Evolutionary conservation across 148 eudicot genomes (phyloP), one percentile per base, ranked within the genome.

Genomic region (Spergularia bocconei): DNA sequence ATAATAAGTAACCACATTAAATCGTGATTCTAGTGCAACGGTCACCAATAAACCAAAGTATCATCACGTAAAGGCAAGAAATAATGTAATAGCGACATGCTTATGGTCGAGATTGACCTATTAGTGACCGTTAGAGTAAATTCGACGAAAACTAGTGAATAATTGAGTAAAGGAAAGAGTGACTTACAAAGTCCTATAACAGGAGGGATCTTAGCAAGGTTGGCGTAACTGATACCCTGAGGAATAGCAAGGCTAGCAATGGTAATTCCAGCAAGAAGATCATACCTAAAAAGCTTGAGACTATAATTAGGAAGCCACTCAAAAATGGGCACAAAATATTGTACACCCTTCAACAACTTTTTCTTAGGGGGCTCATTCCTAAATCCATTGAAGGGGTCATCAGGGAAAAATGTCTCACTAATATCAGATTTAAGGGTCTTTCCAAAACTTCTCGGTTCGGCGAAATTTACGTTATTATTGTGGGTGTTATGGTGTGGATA

Each of bases 211-310:
- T 77, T 79, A 69, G 92, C 89, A 60, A 94, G 97, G 65, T 94
- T 91, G 33, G 98, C 98, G 12, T 94, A 94, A 82, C 98, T 94
- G 75, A 94, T 92, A 38, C 98, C 98, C 63, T 94, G 98, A 1
- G 98, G 98, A 44, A 94, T 94, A 20, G 98, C 98, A 41, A 94
- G 93, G 79, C 97, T 95, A 48, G 98, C 93, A 59, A 92, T 86
- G 62, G 98, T 95, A 55, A 95, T 76, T 4, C 98, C 98, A n/a
- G 98, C 96, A 13, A 95, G 88, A 70, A 92, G 78, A 79, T 95
- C 98, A 65, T 85, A 90, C 75, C 83, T 75, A 65, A 95, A 88
- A 0, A 87, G 21, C 11, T 25, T 17, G 0, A 87, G 54, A 19
- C 50, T 82, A 69, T 95, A 95, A 5, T 70, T 82, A 3, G 97